These are phyloP conservation scores for Penicillium samsonianum DNA, from an alignment of 495 filamentous ascomycete species.

Conservation along the genomic window DNA sequence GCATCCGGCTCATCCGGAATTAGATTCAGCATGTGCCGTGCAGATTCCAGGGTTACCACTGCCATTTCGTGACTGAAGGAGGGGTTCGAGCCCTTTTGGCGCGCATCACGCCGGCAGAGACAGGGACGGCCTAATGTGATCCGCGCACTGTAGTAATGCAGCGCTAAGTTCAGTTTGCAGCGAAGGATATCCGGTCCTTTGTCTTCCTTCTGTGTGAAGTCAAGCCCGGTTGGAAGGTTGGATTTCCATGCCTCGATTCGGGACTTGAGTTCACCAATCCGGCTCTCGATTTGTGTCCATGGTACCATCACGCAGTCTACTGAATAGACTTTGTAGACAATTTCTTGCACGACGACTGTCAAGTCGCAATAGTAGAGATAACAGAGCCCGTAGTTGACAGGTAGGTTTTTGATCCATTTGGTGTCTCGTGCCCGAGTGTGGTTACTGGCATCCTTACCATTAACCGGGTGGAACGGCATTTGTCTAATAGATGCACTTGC, in stretches of 20 bases:
- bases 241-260: constrained; percentile 57
- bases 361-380: constrained; percentile 55
- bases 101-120: constrained; percentile 59
- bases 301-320: constrained; percentile 52
- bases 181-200: constrained; percentile 38
- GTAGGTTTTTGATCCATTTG: constrained; percentile 35
- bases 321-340: constrained; percentile 60
- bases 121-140: constrained; percentile 66
- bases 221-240: constrained; percentile 52
- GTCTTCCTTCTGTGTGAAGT: constrained; percentile 46
- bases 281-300: constrained; percentile 62
- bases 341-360: constrained; percentile 54
- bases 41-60: constrained; percentile 55
- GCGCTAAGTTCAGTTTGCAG: constrained; percentile 50
- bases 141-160: constrained; percentile 60
- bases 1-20: constrained; percentile 51
- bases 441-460: constrained; percentile 29
- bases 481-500: constrained; percentile 42
- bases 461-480: constrained; percentile 39
- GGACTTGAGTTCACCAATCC: constrained; percentile 52
- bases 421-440: constrained; percentile 27
- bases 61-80: constrained; percentile 60
- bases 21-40: constrained; percentile 53
- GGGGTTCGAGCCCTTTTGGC: constrained; percentile 34
- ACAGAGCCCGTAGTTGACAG: constrained; percentile 43